Conservation (phyloP, 225 moss, liverwort and hornwort species). For the Bryoerythrophyllum caledonicum region DNA sequence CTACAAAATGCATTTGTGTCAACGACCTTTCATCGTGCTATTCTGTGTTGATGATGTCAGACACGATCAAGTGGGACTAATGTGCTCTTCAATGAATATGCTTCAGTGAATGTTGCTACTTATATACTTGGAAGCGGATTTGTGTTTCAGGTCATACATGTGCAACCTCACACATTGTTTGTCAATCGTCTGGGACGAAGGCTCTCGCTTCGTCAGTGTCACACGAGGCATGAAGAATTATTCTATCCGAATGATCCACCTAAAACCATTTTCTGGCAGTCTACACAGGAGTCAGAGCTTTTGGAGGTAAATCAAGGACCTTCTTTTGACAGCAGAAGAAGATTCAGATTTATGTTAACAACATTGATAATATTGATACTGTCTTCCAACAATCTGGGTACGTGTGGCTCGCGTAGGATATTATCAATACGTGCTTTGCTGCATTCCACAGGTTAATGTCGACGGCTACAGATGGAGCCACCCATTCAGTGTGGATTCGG, state of each 20-base stretch:
- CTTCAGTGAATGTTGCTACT: not conserved
- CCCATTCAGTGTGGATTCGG: slow-evolving; percentile 82
- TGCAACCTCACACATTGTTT: slow-evolving; percentile 93
- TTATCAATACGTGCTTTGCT: slow-evolving; percentile 18
- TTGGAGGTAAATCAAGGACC: slow-evolving; percentile 50
- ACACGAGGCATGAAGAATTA: slow-evolving; percentile 69
- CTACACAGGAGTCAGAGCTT: slow-evolving; percentile 68
- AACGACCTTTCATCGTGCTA: not conserved
- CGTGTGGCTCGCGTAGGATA: not conserved
- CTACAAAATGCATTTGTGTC: not conserved
- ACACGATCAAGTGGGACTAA: not conserved
- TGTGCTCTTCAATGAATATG: not conserved
- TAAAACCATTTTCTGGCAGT: slow-evolving; percentile 89
- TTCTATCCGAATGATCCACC: slow-evolving; percentile 84
- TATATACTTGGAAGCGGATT: slow-evolving; percentile 10
- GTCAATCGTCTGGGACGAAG: slow-evolving; percentile 83
- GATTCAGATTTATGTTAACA: not conserved
- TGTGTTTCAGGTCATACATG: slow-evolving; percentile 72
- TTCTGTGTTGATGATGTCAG: not conserved
- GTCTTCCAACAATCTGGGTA: slow-evolving; percentile 3
- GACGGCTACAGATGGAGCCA: slow-evolving; percentile 92
- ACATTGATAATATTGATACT: not conserved
- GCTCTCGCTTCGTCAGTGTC: slow-evolving; percentile 74
- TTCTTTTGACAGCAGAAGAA: not conserved
- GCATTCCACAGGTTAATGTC: slow-evolving; percentile 59